These are phyloP conservation scores for Cymodocea nodosa DNA, from an alignment of 116 monocot species.

Conservation along the genomic window DNA sequence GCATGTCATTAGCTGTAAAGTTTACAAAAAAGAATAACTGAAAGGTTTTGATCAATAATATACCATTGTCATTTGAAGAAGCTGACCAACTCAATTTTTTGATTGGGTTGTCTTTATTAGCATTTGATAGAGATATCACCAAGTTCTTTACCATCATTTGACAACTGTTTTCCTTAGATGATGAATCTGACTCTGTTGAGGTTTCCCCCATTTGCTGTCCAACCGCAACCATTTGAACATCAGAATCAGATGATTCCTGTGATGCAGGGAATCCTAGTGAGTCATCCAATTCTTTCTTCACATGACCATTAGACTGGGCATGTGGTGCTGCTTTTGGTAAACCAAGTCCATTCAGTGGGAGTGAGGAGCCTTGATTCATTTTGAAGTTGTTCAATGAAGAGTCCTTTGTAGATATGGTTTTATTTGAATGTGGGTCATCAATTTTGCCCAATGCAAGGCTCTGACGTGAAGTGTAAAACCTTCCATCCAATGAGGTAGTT, in stretches of 20 bases:
- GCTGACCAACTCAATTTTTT: not conserved
- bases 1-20: not conserved
- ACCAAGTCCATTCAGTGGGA: slow-evolving; percentile 8
- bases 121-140: slow-evolving; percentile 10
- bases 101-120: not conserved
- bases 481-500: slow-evolving; percentile 11
- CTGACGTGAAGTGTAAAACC: slow-evolving; percentile 6
- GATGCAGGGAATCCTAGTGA: not conserved
- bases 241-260: slow-evolving; percentile 1
- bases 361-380: not conserved
- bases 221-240: not conserved
- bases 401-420: slow-evolving; percentile 2
- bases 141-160: slow-evolving; percentile 8
- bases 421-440: slow-evolving; percentile 3
- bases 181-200: slow-evolving; percentile 7
- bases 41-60: not conserved
- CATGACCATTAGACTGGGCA: slow-evolving; percentile 17
- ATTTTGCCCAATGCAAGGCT: slow-evolving; percentile 1
- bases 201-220: not conserved
- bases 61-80: slow-evolving; percentile 1
- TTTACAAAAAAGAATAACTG: not conserved
- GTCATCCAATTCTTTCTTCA: not conserved
- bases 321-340: slow-evolving; percentile 8
- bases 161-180: slow-evolving; percentile 7
- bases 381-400: not conserved